Conservation (phyloP, 1,284 basidiomycete genomes). For the Inonotus hispidus region DNA sequence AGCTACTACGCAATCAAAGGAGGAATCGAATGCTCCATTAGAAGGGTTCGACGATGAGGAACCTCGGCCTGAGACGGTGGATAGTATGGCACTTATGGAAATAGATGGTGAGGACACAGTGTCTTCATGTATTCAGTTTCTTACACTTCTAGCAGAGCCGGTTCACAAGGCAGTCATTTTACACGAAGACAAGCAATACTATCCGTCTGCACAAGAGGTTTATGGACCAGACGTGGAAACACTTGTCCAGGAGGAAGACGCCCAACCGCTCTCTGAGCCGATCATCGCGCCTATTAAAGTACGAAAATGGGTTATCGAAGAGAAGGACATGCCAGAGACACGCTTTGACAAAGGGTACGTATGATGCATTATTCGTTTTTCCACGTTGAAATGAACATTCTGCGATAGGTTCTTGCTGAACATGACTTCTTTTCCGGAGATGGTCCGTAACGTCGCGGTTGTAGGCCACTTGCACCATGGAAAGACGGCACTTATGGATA, state of each 20-base stretch:
- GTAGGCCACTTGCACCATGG: constrained; percentile 97
- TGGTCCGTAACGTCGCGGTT: constrained; percentile 92
- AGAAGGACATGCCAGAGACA: constrained; percentile 90
- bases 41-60: constrained; percentile 76
- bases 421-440: constrained; percentile 89
- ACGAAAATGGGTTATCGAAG: constrained; percentile 86
- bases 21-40: constrained; percentile 40
- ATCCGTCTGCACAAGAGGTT: constrained; percentile 86
- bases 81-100: constrained; percentile 69
- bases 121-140: background rate
- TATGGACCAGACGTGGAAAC: constrained; percentile 96
- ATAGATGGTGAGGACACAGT: constrained; percentile 58
- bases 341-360: constrained; percentile 90
- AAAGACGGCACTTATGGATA: constrained; percentile 95
- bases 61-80: constrained; percentile 33
- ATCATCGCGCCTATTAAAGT: constrained; percentile 95
- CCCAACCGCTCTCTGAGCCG: constrained; percentile 91
- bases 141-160: constrained; percentile 43
- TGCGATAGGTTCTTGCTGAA: constrained; percentile 79
- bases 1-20: constrained; percentile 30
- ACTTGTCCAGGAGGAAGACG: constrained; percentile 97
- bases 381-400: background rate
- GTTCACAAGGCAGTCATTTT: constrained; percentile 83
- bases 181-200: constrained; percentile 99
- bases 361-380: background rate